Base-by-base conservation (phyloP, 1,284 basidiomycete genomes). In the Ceratobasidium sp. region DNA sequence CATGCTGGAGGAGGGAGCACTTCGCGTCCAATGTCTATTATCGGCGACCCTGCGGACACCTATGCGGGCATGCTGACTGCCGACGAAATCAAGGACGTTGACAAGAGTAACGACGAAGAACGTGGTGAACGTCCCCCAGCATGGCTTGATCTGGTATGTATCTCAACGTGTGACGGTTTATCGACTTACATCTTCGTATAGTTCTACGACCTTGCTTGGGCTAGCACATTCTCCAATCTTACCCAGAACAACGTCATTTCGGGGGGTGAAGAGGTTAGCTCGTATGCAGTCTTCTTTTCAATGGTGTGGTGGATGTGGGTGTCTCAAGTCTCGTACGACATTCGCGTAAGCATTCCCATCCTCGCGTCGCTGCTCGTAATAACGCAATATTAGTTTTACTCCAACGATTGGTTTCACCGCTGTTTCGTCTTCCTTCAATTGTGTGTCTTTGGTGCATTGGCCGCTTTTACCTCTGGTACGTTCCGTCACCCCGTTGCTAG, bases 241-340 rank as follows among this genome's bases (percentile, higher is more conserved):
- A 70, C 69, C 10, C 64, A 62, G 15, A 70, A 58, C 27, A 70
- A 45, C 15, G 34, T 25, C 3, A 65, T 70, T 1, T 65, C 69
- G 3, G 69, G 64, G 29, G 58, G 52, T 7, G 45, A 58, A 40
- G 60, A 62, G n/a, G 38, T 45, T 17, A 47, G 54, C 31, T 65
- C 55, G 10, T 70, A 70, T 52, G 69, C 22, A 13, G 69, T 67
- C 3, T 70, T 70, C 47, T 70, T 70, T 25, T 62, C 53, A 1
- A 65, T 70, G 69, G 64, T 65, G 43, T 70, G 69, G 69, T 65
- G 64, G 42, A 62, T 70, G 42, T 70, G 69, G 62, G 54, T 65
- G 0, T 65, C 62, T 1, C 69, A 70, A 34, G 69, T 70, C 8
- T 65, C 62, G 22, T 65, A 65, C 43, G 62, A 65, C 32, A 65